A percentile compares a stretch with the other conserved stretches of the same genome.
These are phyloP conservation scores for Gossypium mustelinum DNA, from an alignment of 345 rosid species.

Conservation along the genomic window DNA sequence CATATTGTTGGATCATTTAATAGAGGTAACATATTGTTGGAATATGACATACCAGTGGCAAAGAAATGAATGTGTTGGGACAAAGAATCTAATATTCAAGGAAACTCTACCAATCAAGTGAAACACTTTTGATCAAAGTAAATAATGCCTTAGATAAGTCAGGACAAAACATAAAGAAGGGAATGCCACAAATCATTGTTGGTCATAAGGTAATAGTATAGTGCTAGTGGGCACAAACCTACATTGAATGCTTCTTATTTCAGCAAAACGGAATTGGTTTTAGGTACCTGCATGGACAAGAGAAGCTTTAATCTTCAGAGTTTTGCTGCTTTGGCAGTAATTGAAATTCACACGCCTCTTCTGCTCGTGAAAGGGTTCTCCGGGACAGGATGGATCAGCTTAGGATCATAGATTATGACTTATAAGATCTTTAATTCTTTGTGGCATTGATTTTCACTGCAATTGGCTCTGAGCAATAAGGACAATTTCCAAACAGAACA, in stretches of 20 bases:
- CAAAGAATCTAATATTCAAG: not conserved
- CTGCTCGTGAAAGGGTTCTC: not conserved
- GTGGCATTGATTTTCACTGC: conserved; percentile 51
- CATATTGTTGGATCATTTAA: not conserved
- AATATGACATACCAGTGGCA: not conserved
- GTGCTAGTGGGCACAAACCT: not conserved
- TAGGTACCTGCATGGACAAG: not conserved
- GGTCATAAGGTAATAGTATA: not conserved
- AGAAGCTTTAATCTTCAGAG: not conserved
- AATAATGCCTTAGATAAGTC: not conserved
- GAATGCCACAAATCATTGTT: conserved; percentile 11
- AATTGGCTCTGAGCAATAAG: conserved; percentile 68
- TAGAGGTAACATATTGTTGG: not conserved
- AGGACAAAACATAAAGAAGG: not conserved
- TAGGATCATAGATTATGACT: not conserved
- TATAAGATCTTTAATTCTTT: conserved; percentile 18
- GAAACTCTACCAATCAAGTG: not conserved
- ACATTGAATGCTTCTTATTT: conserved; percentile 1
- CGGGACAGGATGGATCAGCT: not conserved
- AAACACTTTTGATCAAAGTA: not conserved
- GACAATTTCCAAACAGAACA: conserved; percentile 74
- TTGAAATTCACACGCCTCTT: not conserved
- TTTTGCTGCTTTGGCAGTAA: not conserved
- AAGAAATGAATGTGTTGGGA: not conserved
- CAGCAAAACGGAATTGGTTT: not conserved